A percentile compares a stretch with the other conserved stretches of the same genome.
Conservation (phyloP, 2,329 filamentous ascomycete genomes). For the Colletotrichum orbiculare region DNA sequence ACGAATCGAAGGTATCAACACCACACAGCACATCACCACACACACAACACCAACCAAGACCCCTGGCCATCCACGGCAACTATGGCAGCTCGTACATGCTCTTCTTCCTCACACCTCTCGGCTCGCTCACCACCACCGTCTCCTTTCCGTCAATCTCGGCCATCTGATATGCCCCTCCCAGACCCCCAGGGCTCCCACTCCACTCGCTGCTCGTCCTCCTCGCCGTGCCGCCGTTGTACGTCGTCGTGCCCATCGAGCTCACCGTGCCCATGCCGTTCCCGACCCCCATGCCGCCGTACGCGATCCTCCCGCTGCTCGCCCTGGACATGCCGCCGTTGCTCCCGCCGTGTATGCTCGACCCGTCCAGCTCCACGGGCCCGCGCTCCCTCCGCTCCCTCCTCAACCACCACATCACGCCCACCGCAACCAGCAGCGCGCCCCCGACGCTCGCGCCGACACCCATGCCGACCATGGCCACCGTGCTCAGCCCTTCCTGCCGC, state of each 20-base stretch:
- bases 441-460: conserved; percentile 28
- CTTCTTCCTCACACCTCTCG: conserved; percentile 22
- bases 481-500: conserved; percentile 5
- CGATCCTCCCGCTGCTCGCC: conserved; percentile 15
- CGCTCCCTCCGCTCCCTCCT: conserved; percentile 18
- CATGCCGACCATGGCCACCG: conserved; percentile 23
- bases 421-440: conserved; percentile 26
- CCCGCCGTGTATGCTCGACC: conserved; percentile 13
- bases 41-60: neutral
- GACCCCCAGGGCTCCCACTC: conserved; percentile 21
- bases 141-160: conserved; percentile 33
- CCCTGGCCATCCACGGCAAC: neutral
- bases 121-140: conserved; percentile 11
- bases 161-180: conserved; percentile 26
- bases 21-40: conserved; percentile 1
- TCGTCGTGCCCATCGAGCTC: conserved; percentile 32
- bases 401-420: conserved; percentile 29
- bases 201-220: conserved; percentile 26
- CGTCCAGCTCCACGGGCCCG: conserved; percentile 18
- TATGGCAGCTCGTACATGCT: conserved; percentile 32
- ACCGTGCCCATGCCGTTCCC: conserved; percentile 22
- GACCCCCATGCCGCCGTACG: conserved; percentile 21
- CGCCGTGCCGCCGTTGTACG: conserved; percentile 8
- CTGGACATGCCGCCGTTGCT: conserved; percentile 3
- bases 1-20: conserved; percentile 24